These are phyloP conservation scores for Dothideomycetidae sp. DNA, from an alignment of 2,329 filamentous ascomycete genomes.

Conservation along the genomic window DNA sequence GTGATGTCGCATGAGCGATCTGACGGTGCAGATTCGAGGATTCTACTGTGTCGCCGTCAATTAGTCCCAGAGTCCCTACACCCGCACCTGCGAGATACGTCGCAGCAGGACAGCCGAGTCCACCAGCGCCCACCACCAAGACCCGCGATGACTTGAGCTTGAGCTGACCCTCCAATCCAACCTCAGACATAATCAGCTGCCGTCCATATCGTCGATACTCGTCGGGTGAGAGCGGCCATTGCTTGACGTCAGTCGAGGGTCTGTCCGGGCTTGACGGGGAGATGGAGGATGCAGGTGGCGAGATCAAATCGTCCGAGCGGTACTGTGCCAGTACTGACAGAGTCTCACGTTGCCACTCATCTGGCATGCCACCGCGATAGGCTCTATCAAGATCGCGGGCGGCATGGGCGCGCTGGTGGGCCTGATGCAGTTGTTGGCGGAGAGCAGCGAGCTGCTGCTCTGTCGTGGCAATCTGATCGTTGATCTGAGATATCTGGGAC, in stretches of 20 bases:
- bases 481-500: constrained; percentile 24
- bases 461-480: constrained; percentile 28
- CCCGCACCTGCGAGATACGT: constrained; percentile 87
- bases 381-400: constrained; percentile 15
- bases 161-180: constrained; percentile 69
- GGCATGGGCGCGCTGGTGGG: constrained; percentile 22
- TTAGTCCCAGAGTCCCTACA: constrained; percentile 65
- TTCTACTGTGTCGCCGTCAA: constrained; percentile 82
- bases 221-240: constrained; percentile 54
- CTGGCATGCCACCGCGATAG: constrained; percentile 26
- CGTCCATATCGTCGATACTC: constrained; percentile 82
- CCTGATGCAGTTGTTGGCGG: constrained; percentile 28
- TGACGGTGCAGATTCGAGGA: constrained; percentile 86
- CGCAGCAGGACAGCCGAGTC: constrained; percentile 80
- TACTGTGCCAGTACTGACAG: constrained; percentile 22
- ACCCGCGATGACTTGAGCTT: constrained; percentile 55
- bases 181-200: constrained; percentile 73
- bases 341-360: constrained; percentile 30
- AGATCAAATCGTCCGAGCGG: constrained; percentile 12
- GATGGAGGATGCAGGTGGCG: constrained; percentile 14
- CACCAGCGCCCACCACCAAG: constrained; percentile 74
- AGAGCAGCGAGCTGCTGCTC: constrained; percentile 29
- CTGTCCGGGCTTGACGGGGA: constrained; percentile 2
- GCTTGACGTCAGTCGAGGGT: constrained; percentile 4
- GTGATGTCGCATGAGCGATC: constrained; percentile 59